Conservation (phyloP, 2,329 filamentous ascomycete genomes). For the Balansia obtecta region DNA sequence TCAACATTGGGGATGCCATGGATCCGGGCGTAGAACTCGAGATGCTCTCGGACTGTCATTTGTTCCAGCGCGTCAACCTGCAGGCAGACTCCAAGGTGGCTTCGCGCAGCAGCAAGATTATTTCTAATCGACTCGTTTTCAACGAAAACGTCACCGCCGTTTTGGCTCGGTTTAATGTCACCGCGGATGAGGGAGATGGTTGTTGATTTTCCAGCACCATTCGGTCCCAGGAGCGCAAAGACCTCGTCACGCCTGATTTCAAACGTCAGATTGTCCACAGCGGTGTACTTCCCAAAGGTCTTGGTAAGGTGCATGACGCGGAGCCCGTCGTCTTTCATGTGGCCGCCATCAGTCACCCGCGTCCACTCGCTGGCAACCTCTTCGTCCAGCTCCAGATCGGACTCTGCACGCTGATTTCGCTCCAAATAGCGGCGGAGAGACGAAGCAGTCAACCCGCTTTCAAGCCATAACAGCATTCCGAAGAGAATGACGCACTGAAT, state of each 20-base stretch:
- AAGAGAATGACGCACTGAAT: slow-evolving; percentile 63
- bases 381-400: slow-evolving; percentile 31
- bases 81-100: slow-evolving; percentile 80
- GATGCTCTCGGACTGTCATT: slow-evolving; percentile 80
- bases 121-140: slow-evolving; percentile 65
- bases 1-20: slow-evolving; percentile 65
- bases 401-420: slow-evolving; percentile 16
- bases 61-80: slow-evolving; percentile 80
- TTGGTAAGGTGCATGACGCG: slow-evolving; percentile 74
- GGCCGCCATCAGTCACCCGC: slow-evolving; percentile 36
- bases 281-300: slow-evolving; percentile 60
- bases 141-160: slow-evolving; percentile 69
- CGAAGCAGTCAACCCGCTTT: slow-evolving; percentile 57
- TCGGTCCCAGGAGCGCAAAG: slow-evolving; percentile 80
- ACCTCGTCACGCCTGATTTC: slow-evolving; percentile 69
- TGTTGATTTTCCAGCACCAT: slow-evolving; percentile 84
- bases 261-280: slow-evolving; percentile 83
- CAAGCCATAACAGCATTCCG: slow-evolving; percentile 62
- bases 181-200: slow-evolving; percentile 83
- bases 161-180: slow-evolving; percentile 61
- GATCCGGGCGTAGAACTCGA: slow-evolving; percentile 76
- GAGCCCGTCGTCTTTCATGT: slow-evolving; percentile 53
- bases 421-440: slow-evolving; percentile 30
- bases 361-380: slow-evolving; percentile 54
- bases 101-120: slow-evolving; percentile 58